Base-by-base conservation (phyloP, 2,329 filamentous ascomycete genomes). In the Chaetomium strumarium region DNA sequence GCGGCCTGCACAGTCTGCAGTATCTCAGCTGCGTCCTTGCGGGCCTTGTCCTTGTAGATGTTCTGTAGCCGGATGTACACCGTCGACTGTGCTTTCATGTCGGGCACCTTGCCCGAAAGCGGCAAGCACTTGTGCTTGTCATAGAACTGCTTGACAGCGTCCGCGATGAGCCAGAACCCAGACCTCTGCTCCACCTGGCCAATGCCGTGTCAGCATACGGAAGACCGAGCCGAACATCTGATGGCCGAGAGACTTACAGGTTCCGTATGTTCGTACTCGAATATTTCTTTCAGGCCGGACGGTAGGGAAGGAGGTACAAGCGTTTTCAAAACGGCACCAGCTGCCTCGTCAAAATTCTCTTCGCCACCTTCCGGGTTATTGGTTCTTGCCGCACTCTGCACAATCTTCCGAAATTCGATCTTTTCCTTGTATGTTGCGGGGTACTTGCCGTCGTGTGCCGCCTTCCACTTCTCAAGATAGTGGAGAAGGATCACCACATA, bases 341-440 rank as follows among this genome's bases (percentile, higher is more conserved):
- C 83, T 4, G 93, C 95, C 70, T 99, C 93, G 55, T 96, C 90
- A 64, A 90, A 99, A 68, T 99, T 99, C 72, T 99, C 93, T 66
- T 99, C 93, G 52, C 87, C 88, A 42, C 90, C 91, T 67, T 95
- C 90, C 0, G 89, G 69, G 53, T 83, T 95, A 60, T 85, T 74
- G 46, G 75, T 87, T 61, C 90, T 81, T 61, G 86, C 80, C 2
- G 79, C 82, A 6, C 76, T 75, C 11, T 82, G 75, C 1, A 99
- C 81, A 12, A 85, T 70, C 29, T 84, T 79, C 51, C 88, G 79
- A 67, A 99, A 97, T 13, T 84, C 84, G 8, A 77, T 84, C 74
- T 99, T 99, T 58, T 97, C 90, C 57, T 85, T 83, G 70, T 95
- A 96, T 2, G 76, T 85, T 11, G 75, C 75, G 5, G 93, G 93